These are phyloP conservation scores for Cercospora nicotianae DNA, from an alignment of 2,329 filamentous ascomycete species.

Conservation along the genomic window DNA sequence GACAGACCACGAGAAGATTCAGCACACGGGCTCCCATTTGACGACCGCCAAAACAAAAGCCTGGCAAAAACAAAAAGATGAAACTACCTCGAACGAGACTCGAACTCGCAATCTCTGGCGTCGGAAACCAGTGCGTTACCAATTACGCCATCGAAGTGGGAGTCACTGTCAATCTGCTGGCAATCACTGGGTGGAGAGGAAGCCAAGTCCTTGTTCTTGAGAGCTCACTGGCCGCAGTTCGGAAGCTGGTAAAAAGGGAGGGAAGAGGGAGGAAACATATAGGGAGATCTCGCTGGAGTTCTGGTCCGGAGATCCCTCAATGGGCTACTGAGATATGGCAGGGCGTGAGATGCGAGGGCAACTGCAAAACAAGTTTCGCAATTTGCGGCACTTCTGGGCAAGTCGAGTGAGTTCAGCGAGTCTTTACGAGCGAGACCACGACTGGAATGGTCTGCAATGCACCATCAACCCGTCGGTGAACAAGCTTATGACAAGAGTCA, in stretches of 20 bases:
- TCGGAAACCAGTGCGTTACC: slow-evolving; percentile 1
- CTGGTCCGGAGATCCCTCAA: not conserved
- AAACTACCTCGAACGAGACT: not conserved
- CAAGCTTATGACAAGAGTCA: too few relatives aligned
- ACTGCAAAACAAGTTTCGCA: not conserved
- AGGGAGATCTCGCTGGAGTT: not conserved
- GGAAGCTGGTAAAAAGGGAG: not conserved
- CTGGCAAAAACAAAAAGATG: not conserved
- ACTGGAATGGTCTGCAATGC: not conserved
- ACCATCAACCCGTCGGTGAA: not conserved
- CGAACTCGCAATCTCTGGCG: not conserved
- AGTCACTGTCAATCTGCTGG: not conserved
- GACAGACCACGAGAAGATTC: not conserved
- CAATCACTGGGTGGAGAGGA: not conserved
- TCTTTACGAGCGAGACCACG: not conserved
- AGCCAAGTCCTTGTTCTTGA: not conserved
- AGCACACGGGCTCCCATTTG: not conserved
- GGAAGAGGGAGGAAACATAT: not conserved
- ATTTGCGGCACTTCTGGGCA: not conserved
- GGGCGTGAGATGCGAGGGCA: not conserved
- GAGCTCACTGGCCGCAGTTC: not conserved
- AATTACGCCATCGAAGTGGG: slow-evolving; percentile 4
- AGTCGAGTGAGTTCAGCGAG: too few relatives aligned
- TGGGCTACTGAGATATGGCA: too few relatives aligned
- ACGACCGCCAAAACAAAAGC: not conserved